These are phyloP conservation scores for Patellifolia procumbens DNA, from an alignment of 179 eudicot genomes.

Conservation along the genomic window DNA sequence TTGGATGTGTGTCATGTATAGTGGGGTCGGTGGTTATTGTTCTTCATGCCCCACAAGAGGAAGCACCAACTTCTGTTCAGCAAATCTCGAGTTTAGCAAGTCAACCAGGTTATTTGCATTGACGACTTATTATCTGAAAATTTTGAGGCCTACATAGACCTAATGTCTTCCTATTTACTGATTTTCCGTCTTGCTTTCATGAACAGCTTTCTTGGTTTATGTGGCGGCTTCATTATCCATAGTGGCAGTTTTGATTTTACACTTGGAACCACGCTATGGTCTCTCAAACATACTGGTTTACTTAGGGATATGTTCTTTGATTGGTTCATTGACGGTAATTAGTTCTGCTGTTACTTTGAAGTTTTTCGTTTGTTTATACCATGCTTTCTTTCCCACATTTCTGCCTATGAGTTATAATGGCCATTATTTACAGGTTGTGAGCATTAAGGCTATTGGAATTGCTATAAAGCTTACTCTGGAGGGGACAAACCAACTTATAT, in stretches of 20 bases:
- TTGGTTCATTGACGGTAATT: constrained; percentile 79
- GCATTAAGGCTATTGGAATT: constrained; percentile 92
- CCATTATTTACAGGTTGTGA: constrained; percentile 60
- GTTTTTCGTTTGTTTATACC: background rate
- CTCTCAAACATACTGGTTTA: constrained; percentile 79
- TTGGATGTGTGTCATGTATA: constrained; percentile 82
- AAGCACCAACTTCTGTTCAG: constrained; percentile 63
- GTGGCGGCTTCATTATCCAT: constrained; percentile 63
- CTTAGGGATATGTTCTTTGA: constrained; percentile 89
- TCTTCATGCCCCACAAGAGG: constrained; percentile 85
- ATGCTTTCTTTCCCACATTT: background rate
- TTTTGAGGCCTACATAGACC: background rate
- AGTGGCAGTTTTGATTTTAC: constrained; percentile 58
- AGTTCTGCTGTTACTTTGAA: background rate
- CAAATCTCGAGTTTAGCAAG: constrained; percentile 81
- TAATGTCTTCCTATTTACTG: constrained; percentile 14
- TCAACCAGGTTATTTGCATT: constrained; percentile 60
- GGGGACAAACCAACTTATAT: constrained; percentile 72
- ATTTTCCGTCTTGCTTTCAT: constrained; percentile 24
- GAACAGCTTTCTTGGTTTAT: constrained; percentile 74
- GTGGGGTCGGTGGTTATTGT: constrained; percentile 85
- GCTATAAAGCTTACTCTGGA: constrained; percentile 83
- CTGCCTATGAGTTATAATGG: constrained; percentile 12
- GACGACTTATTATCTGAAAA: background rate
- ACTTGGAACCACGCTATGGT: constrained; percentile 81